Conservation (phyloP, 148 eudicot species). For the Selenicereus undatus region DNA sequence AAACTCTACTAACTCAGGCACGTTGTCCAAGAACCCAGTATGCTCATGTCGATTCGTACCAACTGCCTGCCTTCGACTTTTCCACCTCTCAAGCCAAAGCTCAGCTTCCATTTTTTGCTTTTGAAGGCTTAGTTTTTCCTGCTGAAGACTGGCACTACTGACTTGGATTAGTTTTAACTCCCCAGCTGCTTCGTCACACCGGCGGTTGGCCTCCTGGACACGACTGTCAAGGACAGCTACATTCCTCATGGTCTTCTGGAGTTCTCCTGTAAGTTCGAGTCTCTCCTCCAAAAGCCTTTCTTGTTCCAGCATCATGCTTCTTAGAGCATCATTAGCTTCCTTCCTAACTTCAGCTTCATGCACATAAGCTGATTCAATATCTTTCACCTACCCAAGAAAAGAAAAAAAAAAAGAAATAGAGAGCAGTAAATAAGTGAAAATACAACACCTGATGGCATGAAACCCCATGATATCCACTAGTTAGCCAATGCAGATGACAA, state of each 20-base stretch:
- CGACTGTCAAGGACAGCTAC: constrained; percentile 64
- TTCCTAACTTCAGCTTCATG: constrained; percentile 45
- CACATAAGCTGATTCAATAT: constrained; percentile 40
- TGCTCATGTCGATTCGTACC: constrained; percentile 25
- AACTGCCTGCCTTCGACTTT: constrained; percentile 41
- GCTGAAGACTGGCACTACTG: constrained; percentile 41
- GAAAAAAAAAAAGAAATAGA: neutral
- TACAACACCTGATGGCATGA: constrained; percentile 3
- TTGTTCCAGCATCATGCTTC: constrained; percentile 44
- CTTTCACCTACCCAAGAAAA: constrained; percentile 39
- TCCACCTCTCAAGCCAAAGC: constrained; percentile 75
- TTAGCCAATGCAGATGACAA: neutral
- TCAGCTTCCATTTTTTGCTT: constrained; percentile 59
- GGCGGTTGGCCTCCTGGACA: constrained; percentile 54
- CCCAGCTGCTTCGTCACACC: constrained; percentile 55
- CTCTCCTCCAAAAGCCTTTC: constrained; percentile 52
- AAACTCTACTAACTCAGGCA: constrained; percentile 50
- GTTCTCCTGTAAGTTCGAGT: constrained; percentile 38
- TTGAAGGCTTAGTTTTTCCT: constrained; percentile 59
- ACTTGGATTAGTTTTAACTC: constrained; percentile 59
- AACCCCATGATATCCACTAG: neutral
- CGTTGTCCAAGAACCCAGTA: constrained; percentile 32
- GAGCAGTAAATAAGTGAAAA: neutral
- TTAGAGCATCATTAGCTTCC: constrained; percentile 59
- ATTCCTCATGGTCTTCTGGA: constrained; percentile 62